phyloP scores from a whole-genome alignment of 2,329 filamentous ascomycete genomes.

The Aspergillus sergii region DNA sequence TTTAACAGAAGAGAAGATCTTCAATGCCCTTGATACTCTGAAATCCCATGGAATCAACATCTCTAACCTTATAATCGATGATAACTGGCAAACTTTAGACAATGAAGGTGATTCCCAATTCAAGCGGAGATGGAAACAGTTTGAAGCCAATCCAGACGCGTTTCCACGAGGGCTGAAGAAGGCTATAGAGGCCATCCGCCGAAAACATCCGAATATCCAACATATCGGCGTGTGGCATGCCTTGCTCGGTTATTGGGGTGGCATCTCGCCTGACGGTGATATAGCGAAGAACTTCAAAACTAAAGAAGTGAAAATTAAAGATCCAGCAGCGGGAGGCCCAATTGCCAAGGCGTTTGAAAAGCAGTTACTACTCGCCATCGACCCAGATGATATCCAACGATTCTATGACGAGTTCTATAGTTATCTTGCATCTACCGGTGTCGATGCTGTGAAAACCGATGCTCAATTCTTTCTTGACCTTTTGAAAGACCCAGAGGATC shows the following conservation, averaged over 20 bases:
- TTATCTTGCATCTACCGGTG: constrained; percentile 72
- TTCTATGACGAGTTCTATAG: constrained; percentile 92
- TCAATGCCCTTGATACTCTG: constrained; percentile 72
- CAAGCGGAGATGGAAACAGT: constrained; percentile 69
- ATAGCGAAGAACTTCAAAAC: constrained; percentile 82
- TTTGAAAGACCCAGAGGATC: constrained; percentile 66
- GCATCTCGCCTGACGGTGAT: constrained; percentile 72
- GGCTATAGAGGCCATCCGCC: constrained; percentile 69
- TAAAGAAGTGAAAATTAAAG: constrained; percentile 56
- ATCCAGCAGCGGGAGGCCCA: constrained; percentile 55
- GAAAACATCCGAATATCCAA: constrained; percentile 70
- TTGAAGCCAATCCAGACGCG: constrained; percentile 77
- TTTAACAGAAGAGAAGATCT: constrained; percentile 78
- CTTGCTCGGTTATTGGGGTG: constrained; percentile 86
- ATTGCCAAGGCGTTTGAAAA: constrained; percentile 27
- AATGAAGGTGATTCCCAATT: constrained; percentile 56
- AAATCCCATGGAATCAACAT: constrained; percentile 73
- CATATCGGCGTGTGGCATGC: constrained; percentile 96
- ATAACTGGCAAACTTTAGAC: constrained; percentile 88
- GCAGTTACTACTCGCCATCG: constrained; percentile 70
- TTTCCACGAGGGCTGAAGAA: constrained; percentile 81
- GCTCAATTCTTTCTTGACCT: constrained; percentile 87
- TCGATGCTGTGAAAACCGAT: constrained; percentile 91
- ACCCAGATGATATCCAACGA: constrained; percentile 69
- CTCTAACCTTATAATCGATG: constrained; percentile 88